phyloP scores from a whole-genome alignment of 169 alveolate genomes.

The Babesia bigemina region DNA sequence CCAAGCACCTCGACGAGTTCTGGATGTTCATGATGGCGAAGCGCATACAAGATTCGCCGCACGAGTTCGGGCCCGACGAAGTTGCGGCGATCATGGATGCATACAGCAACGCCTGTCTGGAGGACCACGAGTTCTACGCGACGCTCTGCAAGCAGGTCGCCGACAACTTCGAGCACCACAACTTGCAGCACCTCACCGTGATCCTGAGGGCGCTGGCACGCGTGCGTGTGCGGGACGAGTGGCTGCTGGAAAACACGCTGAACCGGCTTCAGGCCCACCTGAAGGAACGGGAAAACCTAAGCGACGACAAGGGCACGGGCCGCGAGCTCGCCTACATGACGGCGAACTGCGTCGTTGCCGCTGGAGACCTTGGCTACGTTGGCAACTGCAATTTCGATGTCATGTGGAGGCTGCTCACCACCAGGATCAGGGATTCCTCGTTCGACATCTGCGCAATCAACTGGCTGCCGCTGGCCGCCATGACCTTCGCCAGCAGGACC shows the following conservation, averaged over 20 bases:
- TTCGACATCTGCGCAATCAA: slow-evolving; percentile 66
- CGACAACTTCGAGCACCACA: slow-evolving; percentile 24
- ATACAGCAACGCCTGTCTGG: slow-evolving; percentile 62
- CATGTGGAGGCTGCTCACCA: slow-evolving; percentile 54
- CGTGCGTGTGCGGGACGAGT: slow-evolving; percentile 55
- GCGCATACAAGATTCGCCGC: slow-evolving; percentile 45
- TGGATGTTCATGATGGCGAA: slow-evolving; percentile 74
- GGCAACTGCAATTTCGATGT: slow-evolving; percentile 49
- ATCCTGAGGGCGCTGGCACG: slow-evolving; percentile 52
- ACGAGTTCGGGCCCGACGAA: slow-evolving; percentile 58
- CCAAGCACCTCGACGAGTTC: slow-evolving; percentile 68
- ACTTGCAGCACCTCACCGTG: slow-evolving; percentile 39
- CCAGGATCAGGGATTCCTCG: slow-evolving; percentile 36
- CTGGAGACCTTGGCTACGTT: slow-evolving; percentile 53
- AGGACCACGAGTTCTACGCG: slow-evolving; percentile 60
- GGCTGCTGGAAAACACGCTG: slow-evolving; percentile 16
- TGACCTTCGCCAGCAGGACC: slow-evolving; percentile 56
- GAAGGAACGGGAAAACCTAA: not conserved
- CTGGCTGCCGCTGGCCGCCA: slow-evolving; percentile 68
- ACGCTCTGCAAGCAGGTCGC: slow-evolving; percentile 39
- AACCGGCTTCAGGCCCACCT: slow-evolving; percentile 9
- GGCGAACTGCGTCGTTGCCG: slow-evolving; percentile 46
- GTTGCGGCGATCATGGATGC: slow-evolving; percentile 65
- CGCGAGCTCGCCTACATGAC: slow-evolving; percentile 21
- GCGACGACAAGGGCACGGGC: not conserved